Base-by-base conservation (phyloP, 306 rosid genomes). In the Benincasa hispida region DNA sequence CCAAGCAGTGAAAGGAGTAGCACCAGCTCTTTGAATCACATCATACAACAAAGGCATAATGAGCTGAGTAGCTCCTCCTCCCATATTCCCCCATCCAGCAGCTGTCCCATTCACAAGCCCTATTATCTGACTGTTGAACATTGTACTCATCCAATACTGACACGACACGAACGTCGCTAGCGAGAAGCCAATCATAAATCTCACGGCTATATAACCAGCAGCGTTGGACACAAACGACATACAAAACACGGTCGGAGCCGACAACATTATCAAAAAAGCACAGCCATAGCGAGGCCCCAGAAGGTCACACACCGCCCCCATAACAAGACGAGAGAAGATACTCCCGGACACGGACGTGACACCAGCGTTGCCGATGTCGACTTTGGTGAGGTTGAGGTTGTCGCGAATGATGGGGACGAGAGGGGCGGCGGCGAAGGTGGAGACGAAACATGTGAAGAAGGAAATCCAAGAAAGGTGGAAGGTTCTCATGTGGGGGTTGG, bases 11-110 rank as follows among this genome's bases (percentile, higher is more conserved):
- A 87, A 90, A 28, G 89, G 90, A 48, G 96, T 86, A 1, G 96
- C 77, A 5, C 97, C 95, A 2, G 67, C 82, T 48, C 72, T 58
- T 5, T 72, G 37, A 8, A 91, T 87, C 27, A 90, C 10, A 0
- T 90, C 97, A 76, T 81, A 93, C 0, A 90, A 81, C 81, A 91
- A 22, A 0, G 98, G 98, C 98, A 93, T 93, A 32, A 93, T 48
- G 50, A 93, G 88, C 60, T 93, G 98, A 58, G 98, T 91, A 11
- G 94, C 98, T 5, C 98, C 96, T 37, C 98, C 96, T 0, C 98
- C 97, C 98, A 91, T 90, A 77, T 93, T 93, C 0, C 98, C 98
- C 98, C 98, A 93, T 19, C 98, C 98, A 0, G 94, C 97, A 0
- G 96, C 93, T 0, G 97, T 91, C 19, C 98, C 98, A 35, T 93